These are phyloP conservation scores for Haemoproteus tartakovskyi DNA, from an alignment of 169 alveolate species.

Conservation along the genomic window DNA sequence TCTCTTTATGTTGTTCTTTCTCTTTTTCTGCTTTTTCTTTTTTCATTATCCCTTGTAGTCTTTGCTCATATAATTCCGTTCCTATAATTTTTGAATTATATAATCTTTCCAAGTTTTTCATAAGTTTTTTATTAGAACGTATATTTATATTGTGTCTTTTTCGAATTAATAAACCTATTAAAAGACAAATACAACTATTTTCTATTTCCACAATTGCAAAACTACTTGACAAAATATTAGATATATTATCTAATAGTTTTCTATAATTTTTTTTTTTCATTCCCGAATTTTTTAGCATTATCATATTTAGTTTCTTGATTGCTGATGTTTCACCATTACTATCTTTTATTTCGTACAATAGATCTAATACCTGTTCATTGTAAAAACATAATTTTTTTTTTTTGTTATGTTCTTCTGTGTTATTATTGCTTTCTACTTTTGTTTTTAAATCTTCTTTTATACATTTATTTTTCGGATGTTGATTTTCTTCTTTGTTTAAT, in stretches of 20 bases:
- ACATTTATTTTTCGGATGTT: too few species aligned
- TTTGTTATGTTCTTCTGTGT: too few species aligned
- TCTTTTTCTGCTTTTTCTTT: too few species aligned
- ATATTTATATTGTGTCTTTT: slow-evolving; percentile 22
- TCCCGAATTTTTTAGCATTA: background rate
- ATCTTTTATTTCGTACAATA: too few species aligned
- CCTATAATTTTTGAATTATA: slow-evolving; percentile 46
- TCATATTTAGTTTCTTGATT: slow-evolving; percentile 3
- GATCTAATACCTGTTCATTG: too few species aligned
- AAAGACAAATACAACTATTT: slow-evolving; percentile 63
- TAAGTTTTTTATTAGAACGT: background rate
- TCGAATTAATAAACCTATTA: slow-evolving; percentile 16
- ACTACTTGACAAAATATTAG: slow-evolving; percentile 8
- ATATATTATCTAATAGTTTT: slow-evolving; percentile 8
- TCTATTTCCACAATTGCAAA: slow-evolving; percentile 43
- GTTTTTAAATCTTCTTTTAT: too few species aligned
- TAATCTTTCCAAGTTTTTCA: slow-evolving; percentile 17
- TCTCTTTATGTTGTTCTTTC: too few species aligned
- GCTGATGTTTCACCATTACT: background rate
- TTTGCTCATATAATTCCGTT: slow-evolving; percentile 5
- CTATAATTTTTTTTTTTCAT: background rate
- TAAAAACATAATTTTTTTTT: too few species aligned
- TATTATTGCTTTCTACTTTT: too few species aligned
- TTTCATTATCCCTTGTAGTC: slow-evolving; percentile 5
- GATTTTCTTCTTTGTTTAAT: too few species aligned